A percentile compares a stretch with the other conserved stretches of the same genome.
These are phyloP conservation scores for Phytophthora sp. DNA, from an alignment of 352 stramenopile genomes.

Conservation along the genomic window DNA sequence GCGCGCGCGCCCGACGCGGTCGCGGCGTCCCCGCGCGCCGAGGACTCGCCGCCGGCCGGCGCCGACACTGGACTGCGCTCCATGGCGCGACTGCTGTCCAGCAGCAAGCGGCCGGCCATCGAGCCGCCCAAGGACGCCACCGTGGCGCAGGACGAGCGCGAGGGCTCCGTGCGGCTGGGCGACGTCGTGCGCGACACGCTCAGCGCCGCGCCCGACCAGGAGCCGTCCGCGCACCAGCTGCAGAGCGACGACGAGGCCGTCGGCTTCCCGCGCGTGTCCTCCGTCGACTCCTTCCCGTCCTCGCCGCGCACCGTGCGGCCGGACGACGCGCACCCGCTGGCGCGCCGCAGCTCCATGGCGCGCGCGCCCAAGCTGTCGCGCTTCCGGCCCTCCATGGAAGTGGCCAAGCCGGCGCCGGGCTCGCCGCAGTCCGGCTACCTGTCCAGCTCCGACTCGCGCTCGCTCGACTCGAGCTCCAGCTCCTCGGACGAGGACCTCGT, in stretches of 20 bases:
- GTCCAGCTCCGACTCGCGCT: constrained; percentile 49
- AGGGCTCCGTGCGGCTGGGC: constrained; percentile 6
- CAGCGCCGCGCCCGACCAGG: constrained; percentile 7
- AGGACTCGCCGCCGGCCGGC: not conserved
- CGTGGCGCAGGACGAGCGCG: constrained; percentile 9
- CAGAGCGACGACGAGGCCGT: constrained; percentile 18
- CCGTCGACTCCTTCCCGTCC: constrained; percentile 24
- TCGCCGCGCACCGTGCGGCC: constrained; percentile 13
- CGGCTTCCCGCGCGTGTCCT: constrained; percentile 9
- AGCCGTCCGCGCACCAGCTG: constrained; percentile 16
- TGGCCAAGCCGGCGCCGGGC: constrained; percentile 8
- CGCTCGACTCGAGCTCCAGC: constrained; percentile 47
- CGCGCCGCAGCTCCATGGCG: constrained; percentile 31
- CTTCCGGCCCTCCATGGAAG: constrained; percentile 41
- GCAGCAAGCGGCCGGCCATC: constrained; percentile 5
- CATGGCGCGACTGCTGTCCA: too few relatives aligned
- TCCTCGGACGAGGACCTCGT: constrained; percentile 48
- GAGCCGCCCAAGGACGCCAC: not conserved
- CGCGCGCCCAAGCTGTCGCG: constrained; percentile 44
- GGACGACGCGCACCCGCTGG: constrained; percentile 28
- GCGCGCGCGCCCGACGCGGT: not conserved
- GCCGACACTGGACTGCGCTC: not conserved
- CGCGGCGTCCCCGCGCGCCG: not conserved
- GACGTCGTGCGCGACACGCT: constrained; percentile 29
- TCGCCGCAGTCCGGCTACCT: constrained; percentile 35